Conservation (phyloP, 2,329 filamentous ascomycete species). For the Curvularia hawaiiensis region DNA sequence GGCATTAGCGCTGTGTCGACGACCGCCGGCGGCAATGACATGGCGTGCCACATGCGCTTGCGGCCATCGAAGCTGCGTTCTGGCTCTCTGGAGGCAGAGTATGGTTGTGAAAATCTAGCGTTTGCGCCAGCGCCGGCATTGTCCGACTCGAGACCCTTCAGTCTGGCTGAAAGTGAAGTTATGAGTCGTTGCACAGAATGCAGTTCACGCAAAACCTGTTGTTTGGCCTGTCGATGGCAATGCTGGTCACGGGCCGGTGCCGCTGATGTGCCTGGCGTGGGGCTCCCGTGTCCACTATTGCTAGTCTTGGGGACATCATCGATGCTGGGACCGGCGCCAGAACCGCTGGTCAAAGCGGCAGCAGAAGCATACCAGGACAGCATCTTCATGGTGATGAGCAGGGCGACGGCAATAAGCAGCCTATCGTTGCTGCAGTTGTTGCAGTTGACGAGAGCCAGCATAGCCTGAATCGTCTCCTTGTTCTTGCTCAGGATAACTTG, state of each 20-base stretch:
- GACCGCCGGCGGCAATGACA: not conserved
- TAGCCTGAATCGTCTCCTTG: constrained; percentile 10
- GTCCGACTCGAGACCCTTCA: constrained; percentile 2
- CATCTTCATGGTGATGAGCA: constrained; percentile 12
- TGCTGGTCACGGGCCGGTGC: not conserved
- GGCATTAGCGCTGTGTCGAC: not conserved
- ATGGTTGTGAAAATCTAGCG: not conserved
- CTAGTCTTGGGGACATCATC: not conserved
- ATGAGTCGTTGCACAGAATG: constrained; percentile 11
- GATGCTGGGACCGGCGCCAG: not conserved
- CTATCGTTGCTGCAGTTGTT: constrained; percentile 5
- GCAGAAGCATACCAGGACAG: constrained; percentile 11
- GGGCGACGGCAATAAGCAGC: constrained; percentile 5
- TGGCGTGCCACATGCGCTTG: not conserved
- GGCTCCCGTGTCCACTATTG: not conserved
- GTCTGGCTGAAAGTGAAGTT: constrained; percentile 5
- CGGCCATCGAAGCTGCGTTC: not conserved
- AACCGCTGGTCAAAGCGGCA: constrained; percentile 3
- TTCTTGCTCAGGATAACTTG: constrained; percentile 9
- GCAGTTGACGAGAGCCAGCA: constrained; percentile 5
- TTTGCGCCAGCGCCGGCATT: not conserved
- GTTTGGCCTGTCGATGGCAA: constrained; percentile 7
- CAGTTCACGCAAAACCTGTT: constrained; percentile 12
- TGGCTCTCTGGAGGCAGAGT: not conserved
- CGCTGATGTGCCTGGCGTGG: not conserved